These are phyloP conservation scores for Ajuga chamaepitys DNA, from an alignment of 257 asterid species.

Conservation along the genomic window DNA sequence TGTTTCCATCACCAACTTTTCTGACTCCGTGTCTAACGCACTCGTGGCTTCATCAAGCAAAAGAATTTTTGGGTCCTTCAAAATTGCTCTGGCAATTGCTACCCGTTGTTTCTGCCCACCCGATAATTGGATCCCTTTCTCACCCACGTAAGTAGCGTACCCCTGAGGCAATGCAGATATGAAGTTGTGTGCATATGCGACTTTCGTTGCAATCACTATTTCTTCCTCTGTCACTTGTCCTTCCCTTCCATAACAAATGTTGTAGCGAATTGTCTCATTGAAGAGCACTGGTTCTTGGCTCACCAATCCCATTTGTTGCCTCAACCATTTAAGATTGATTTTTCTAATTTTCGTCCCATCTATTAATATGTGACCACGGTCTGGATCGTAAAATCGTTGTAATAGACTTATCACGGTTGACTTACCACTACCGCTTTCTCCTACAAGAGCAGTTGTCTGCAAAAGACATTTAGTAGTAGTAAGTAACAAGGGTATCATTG, in stretches of 20 bases:
- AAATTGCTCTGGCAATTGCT: slow-evolving; percentile 40
- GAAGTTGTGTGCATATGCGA: slow-evolving; percentile 41
- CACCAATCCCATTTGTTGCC: slow-evolving; percentile 46
- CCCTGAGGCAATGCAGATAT: slow-evolving; percentile 32
- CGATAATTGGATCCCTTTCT: slow-evolving; percentile 34
- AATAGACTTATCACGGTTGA: slow-evolving; percentile 40
- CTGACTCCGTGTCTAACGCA: slow-evolving; percentile 45
- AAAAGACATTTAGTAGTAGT: not conserved
- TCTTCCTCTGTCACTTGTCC: slow-evolving; percentile 29
- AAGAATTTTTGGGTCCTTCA: slow-evolving; percentile 38
- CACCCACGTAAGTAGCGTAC: slow-evolving; percentile 41
- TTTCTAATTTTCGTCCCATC: slow-evolving; percentile 25
- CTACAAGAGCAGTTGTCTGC: slow-evolving; percentile 46
- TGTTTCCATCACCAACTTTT: slow-evolving; percentile 35
- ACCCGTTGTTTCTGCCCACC: slow-evolving; percentile 55
- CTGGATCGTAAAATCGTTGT: slow-evolving; percentile 42
- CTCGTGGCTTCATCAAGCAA: slow-evolving; percentile 51
- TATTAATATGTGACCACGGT: slow-evolving; percentile 24
- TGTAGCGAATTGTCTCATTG: slow-evolving; percentile 34
- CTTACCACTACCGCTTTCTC: slow-evolving; percentile 56
- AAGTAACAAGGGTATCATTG: not conserved
- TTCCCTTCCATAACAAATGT: slow-evolving; percentile 33
- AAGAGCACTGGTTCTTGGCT: slow-evolving; percentile 48
- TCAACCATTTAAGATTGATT: slow-evolving; percentile 31
- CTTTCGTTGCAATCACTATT: slow-evolving; percentile 27